Base-by-base conservation (phyloP, 2,329 filamentous ascomycete genomes). In the Pleomassaria siparia region DNA sequence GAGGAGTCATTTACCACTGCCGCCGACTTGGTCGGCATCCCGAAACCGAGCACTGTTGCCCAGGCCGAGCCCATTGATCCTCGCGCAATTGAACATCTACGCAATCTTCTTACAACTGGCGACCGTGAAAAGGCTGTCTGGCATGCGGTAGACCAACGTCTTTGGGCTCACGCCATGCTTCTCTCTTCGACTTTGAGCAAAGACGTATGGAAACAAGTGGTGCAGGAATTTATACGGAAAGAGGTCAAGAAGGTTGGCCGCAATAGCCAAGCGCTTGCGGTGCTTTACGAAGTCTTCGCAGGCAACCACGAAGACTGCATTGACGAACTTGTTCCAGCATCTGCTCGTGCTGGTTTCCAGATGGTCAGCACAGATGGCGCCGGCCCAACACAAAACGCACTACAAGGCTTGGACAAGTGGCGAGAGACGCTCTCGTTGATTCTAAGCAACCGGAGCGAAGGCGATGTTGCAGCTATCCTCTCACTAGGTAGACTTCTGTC, bases 161-260 rank as follows among this genome's bases (percentile, higher is more conserved):
- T 99, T 2, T 99, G 95, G 95, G 94, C 90, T 2, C 95, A 99
- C 69, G 95, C 94, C 2, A 88, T 99, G 80, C 78, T 99, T 16
- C 86, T 99, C 28, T 87, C 94, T 69, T 95, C 72, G 6, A 94
- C 89, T 1, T 77, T 88, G 40, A 88, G 89, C 18, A 79, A 76
- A 36, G 75, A 79, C 4, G 77, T 95, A 2, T 97, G 95, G 81
- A 95, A 91, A 68, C 89, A 95, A 66, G 91, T 99, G 21, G 84
- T 91, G 0, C 91, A 95, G 62, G 94, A 99, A 63, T 99, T 99
- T 63, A 87, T 99, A 15, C 87, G 91, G 57, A 91, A 95, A 62
- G 94, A 99, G 69, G 89, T 99, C 46, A 95, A 94, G 67, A 86
- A 86, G 43, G 76, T 86, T 3, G 85, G 88, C 2, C 84, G 86